Conservation (phyloP, 371 early-diverging fungal species). For the Rhizopus stolonifer region DNA sequence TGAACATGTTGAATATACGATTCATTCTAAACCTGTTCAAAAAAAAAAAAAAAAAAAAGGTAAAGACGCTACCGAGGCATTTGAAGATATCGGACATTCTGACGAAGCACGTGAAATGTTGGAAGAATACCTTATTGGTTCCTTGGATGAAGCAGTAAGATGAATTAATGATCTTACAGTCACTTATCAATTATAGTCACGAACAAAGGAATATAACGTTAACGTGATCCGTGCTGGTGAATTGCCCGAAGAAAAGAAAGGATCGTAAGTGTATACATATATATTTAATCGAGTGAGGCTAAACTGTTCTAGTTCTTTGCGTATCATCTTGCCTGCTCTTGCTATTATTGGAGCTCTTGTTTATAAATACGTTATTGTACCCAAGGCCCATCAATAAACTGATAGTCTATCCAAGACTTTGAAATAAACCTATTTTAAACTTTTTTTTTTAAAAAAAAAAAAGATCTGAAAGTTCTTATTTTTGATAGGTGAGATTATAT, state of each 20-base stretch:
- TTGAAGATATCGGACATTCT: conserved; percentile 91
- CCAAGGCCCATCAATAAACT: conserved; percentile 9
- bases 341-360: conserved; percentile 28
- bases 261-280: conserved; percentile 36
- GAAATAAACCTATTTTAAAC: too few species aligned
- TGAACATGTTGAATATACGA: too few species aligned
- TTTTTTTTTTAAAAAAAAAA: too few species aligned
- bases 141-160: conserved; percentile 41
- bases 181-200: too few species aligned
- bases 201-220: conserved; percentile 20
- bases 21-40: too few species aligned
- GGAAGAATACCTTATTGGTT: conserved; percentile 40
- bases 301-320: conserved; percentile 23
- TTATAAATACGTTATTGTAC: conserved; percentile 45
- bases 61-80: conserved; percentile 81
- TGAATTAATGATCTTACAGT: too few species aligned
- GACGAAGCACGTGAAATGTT: conserved; percentile 62
- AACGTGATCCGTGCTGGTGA: conserved; percentile 43
- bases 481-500: too few species aligned
- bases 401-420: too few species aligned
- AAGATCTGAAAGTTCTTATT: too few species aligned
- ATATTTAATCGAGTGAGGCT: too few species aligned
- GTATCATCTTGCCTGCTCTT: conserved; percentile 25
- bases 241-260: conserved; percentile 32
- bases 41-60: conserved; percentile 37